A percentile compares a stretch with the other conserved stretches of the same genome.
These are phyloP conservation scores for Dactylellina drechsleri DNA, from an alignment of 2,329 filamentous ascomycete species.

Conservation along the genomic window DNA sequence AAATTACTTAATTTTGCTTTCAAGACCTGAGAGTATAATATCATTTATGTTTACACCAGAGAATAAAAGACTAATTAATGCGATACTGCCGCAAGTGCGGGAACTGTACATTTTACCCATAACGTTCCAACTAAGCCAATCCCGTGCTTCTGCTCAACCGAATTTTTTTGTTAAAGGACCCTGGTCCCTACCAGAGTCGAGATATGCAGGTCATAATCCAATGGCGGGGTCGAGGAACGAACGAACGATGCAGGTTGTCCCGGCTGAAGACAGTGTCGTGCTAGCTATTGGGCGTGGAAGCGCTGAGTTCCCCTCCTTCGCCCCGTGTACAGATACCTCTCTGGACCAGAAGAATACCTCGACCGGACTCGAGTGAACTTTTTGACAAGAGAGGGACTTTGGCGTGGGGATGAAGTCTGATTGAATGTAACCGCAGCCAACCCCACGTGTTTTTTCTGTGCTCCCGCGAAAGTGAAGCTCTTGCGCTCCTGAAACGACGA, in stretches of 20 bases:
- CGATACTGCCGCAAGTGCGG: no score
- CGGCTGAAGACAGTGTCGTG: constrained; percentile 9
- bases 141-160: no score
- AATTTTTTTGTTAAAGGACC: constrained; percentile 1
- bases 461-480: not conserved
- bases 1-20: no score
- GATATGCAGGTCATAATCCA: constrained; percentile 30
- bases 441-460: constrained; percentile 37
- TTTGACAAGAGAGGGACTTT: not conserved
- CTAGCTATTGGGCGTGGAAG: constrained; percentile 35
- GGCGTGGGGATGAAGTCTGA: not conserved
- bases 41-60: no score
- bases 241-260: constrained; percentile 21
- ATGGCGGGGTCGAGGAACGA: constrained; percentile 26
- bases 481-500: not conserved
- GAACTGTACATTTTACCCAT: no score
- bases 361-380: not conserved
- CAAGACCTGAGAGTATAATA: no score
- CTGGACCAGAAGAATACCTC: not conserved
- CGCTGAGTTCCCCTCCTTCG: constrained; percentile 11
- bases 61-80: no score
- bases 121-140: no score
- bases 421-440: not conserved
- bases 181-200: constrained; percentile 41
- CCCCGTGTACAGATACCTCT: constrained; percentile 14